A percentile compares a stretch with the other conserved stretches of the same genome.
phyloP scores from a whole-genome alignment of 2,329 filamentous ascomycete genomes.

The Mariannaea sp. region DNA sequence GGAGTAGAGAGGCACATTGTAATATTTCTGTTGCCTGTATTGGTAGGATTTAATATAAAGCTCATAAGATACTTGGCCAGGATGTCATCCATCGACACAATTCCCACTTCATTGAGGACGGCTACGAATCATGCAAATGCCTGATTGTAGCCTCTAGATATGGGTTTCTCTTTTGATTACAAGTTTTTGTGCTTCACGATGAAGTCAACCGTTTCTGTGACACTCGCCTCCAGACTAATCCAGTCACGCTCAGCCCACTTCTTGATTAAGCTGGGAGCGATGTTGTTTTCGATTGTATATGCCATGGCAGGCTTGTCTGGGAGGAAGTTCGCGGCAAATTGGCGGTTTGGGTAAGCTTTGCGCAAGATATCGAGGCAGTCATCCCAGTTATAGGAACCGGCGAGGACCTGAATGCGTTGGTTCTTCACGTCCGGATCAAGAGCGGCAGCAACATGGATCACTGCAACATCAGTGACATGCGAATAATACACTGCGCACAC shows the following conservation, averaged over 20 bases:
- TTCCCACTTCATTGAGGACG: no score
- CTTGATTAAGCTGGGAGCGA: constrained; percentile 13
- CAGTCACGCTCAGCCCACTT: constrained; percentile 31
- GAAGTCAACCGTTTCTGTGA: constrained; percentile 21
- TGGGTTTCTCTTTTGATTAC: background rate
- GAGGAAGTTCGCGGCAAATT: constrained; percentile 23
- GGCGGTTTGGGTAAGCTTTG: constrained; percentile 9
- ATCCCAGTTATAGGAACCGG: constrained; percentile 27
- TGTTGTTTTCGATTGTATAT: constrained; percentile 25
- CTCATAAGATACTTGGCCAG: no score
- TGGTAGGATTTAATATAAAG: no score
- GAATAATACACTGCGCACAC: constrained; percentile 26
- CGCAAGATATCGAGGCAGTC: constrained; percentile 22
- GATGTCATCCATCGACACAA: no score
- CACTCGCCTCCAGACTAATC: constrained; percentile 15
- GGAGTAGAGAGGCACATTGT: no score
- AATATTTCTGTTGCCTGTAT: no score
- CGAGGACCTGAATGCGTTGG: constrained; percentile 18
- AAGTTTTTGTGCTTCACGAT: constrained; percentile 13
- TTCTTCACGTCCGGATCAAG: constrained; percentile 23
- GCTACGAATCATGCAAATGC: no score
- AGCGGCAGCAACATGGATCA: constrained; percentile 25
- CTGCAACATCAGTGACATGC: constrained; percentile 27
- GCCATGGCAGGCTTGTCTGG: constrained; percentile 18
- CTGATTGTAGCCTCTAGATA: no score